Percentiles rank a stretch among this genome's conserved stretches.
These are phyloP conservation scores for Cucumis melo DNA, from an alignment of 306 rosid species.

Conservation along the genomic window DNA sequence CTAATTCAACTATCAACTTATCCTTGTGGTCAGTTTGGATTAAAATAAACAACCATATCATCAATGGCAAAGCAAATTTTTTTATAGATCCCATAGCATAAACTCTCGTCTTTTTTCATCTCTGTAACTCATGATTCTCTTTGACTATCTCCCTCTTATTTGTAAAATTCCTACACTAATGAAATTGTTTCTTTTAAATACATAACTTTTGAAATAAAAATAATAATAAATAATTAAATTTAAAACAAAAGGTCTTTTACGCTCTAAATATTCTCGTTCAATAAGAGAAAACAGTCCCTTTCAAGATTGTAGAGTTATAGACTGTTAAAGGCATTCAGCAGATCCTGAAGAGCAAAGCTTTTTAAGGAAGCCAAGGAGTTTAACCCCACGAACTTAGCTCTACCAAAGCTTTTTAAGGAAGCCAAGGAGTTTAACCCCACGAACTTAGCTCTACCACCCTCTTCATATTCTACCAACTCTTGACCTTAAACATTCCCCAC, in stretches of 20 bases:
- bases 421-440: not conserved
- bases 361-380: too few species aligned
- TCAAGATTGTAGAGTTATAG: not conserved
- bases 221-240: too few species aligned
- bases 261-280: not conserved
- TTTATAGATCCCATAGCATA: not conserved
- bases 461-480: not conserved
- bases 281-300: not conserved
- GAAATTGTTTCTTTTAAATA: not conserved
- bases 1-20: not conserved
- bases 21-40: not conserved
- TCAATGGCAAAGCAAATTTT: not conserved
- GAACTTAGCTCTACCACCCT: not conserved
- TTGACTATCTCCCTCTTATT: not conserved
- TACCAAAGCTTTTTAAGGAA: not conserved
- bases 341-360: not conserved
- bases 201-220: too few species aligned
- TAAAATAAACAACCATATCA: not conserved
- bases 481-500: not conserved
- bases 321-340: not conserved
- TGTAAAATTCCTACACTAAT: not conserved
- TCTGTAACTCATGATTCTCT: not conserved
- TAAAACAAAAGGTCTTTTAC: not conserved
- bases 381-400: not conserved
- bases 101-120: not conserved